Evolutionary conservation across 169 alveolate species (phyloP), one percentile per base, ranked within the genome.

Genomic region (Plasmodium inui): DNA sequence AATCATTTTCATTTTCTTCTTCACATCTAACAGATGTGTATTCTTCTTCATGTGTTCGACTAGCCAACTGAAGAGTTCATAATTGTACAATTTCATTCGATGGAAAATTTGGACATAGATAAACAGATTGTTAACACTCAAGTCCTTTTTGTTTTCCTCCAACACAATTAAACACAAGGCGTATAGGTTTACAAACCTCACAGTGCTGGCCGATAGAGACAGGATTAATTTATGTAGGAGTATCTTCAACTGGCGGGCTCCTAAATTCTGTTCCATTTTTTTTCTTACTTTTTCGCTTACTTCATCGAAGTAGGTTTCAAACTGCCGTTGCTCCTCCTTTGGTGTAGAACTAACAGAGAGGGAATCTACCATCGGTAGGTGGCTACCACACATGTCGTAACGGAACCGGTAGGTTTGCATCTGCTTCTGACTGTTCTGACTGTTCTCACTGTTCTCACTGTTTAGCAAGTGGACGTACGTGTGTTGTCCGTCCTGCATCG

Each of bases 201-300:
- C 44, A 50, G 55, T 61, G 44, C 82, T 19, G n/a, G 39, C 19
- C 5, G 84, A 85, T 46, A 85, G 39, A 17, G 67, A 50, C 12
- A 85, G 46, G 70, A 85, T 85, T 50, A 85, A 53, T 50, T 85
- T 85, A 9, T 85, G 93, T 2, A 85, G 41, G 39, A 85, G 55
- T 32, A 73, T 39, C 79, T 85, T 73, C 26, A 85, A 5, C 12
- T 85, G 78, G 57, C 57, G 44, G 7, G 76, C 46, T 50, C 61
- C 22, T 34, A 85, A 85, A 73, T 85, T 57, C 14, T 85, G 55
- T 53, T 85, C 93, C 34, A 85, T 85, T 74, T 32, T 74, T 30
- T 30, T 70, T 85, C 82, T 74, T 17, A 85, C 44, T 26, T 55
- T 74, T 50, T 85, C 70, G 61, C 86, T 32, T 39, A 85, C 19